Base-by-base conservation (phyloP, 169 alveolate genomes). In the Plasmodium coatneyi region DNA sequence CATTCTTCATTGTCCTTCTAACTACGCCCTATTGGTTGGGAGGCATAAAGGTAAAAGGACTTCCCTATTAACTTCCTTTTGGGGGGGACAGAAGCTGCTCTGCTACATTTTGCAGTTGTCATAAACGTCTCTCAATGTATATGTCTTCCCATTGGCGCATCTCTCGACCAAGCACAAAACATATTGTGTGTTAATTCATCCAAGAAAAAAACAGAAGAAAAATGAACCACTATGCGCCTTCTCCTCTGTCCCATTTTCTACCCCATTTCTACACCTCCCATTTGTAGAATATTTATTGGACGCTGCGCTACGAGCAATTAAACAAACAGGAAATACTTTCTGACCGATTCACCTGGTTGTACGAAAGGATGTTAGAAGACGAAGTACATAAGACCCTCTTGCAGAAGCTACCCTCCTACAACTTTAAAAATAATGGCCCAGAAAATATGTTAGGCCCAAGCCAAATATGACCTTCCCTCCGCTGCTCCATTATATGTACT, bases 331-430 rank as follows among this genome's bases (percentile, higher is more conserved):
- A 96, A 84, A 96, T 96, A 60, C 84, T 96, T 34, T 96, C 97
- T 7, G 97, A 96, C 66, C 79, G 97, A 83, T 95, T 95, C 82
- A 92, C 96, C 3, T 96, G 97, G 97, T 84, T 96, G 72, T 96
- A 96, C 56, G 96, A 96, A 83, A 94, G 96, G 72, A 96, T 96
- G 97, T 52, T 96, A 80, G 97, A 95, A 93, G 92, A 96, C 92
- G 92, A 70, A 86, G 60, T 83, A 3, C 92, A 92, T 78, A 83
- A 92, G 39, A 83, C 92, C 14, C 92, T 87, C 25, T 87, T 87
- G 49, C 83, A 79, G 39, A 87, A 87, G 36, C 81, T 87, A 41
- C 89, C 93, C 49, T 87, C 93, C 71, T 87, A 87, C 39, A 87
- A 87, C 46, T 87, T 87, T 78, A 87, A 87, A 87, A 66, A 87